Percentiles rank a stretch among this genome's conserved stretches.
These are phyloP conservation scores for Pisolithus orientalis DNA, from an alignment of 768 basidiomycete genomes.

Conservation along the genomic window DNA sequence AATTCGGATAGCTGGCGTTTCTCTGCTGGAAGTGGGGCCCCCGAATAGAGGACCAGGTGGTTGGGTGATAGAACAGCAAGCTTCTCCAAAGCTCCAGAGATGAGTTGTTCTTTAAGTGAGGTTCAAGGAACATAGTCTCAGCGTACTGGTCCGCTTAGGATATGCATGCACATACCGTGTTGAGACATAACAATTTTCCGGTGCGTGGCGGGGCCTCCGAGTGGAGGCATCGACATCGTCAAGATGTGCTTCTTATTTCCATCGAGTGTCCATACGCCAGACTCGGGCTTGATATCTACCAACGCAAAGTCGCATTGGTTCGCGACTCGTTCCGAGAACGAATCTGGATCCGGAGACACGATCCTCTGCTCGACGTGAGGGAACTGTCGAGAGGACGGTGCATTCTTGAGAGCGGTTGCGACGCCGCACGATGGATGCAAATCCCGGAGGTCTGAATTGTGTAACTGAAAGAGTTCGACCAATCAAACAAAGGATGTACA, in stretches of 20 bases:
- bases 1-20: slow-evolving; percentile 35
- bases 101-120: slow-evolving; percentile 32
- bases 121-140: neutral
- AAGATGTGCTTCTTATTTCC: slow-evolving; percentile 48
- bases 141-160: neutral
- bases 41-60: slow-evolving; percentile 63
- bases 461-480: slow-evolving; percentile 40
- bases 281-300: slow-evolving; percentile 37
- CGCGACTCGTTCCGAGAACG: slow-evolving; percentile 40
- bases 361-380: slow-evolving; percentile 44
- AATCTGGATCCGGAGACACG: slow-evolving; percentile 25
- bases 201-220: slow-evolving; percentile 35
- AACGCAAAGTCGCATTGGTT: slow-evolving; percentile 47
- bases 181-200: slow-evolving; percentile 45
- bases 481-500: neutral
- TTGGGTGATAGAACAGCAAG: slow-evolving; percentile 47
- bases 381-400: slow-evolving; percentile 54
- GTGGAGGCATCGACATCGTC: slow-evolving; percentile 45
- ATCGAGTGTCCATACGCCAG: slow-evolving; percentile 30
- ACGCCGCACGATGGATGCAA: slow-evolving; percentile 50
- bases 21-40: slow-evolving; percentile 37
- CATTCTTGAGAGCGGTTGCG: slow-evolving; percentile 37
- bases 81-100: slow-evolving; percentile 43
- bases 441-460: slow-evolving; percentile 67
- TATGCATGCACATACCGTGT: slow-evolving; percentile 41